Conservation (phyloP, 768 basidiomycete species). For the Boletellus ananiceps region DNA sequence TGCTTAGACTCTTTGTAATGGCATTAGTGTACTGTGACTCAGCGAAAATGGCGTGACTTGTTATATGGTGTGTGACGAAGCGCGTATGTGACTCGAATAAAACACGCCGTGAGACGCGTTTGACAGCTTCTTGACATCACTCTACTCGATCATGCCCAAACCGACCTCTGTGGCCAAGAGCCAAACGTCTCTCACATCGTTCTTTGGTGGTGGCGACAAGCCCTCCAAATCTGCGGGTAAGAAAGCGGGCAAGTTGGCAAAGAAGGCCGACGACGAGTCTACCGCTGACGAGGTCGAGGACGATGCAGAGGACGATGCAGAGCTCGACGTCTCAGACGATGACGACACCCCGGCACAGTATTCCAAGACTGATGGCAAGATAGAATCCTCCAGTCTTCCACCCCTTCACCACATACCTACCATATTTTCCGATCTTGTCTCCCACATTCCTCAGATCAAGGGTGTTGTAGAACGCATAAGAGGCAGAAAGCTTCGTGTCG, state of each 20-base stretch:
- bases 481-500: slow-evolving; percentile 85
- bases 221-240: slow-evolving; percentile 18
- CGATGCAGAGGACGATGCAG: slow-evolving; percentile 35
- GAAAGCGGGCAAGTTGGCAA: slow-evolving; percentile 29
- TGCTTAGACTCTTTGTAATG: slow-evolving; percentile 5
- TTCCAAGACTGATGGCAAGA: slow-evolving; percentile 35
- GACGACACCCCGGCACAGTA: slow-evolving; percentile 31
- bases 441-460: slow-evolving; percentile 60
- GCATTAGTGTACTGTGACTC: slow-evolving; percentile 1
- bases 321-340: slow-evolving; percentile 27
- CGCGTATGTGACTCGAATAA: slow-evolving; percentile 25
- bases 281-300: slow-evolving; percentile 32
- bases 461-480: slow-evolving; percentile 59
- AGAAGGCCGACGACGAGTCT: slow-evolving; percentile 30
- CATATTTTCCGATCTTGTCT: slow-evolving; percentile 74
- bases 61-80: slow-evolving; percentile 2
- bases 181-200: slow-evolving; percentile 53
- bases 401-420: slow-evolving; percentile 68
- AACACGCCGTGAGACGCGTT: slow-evolving; percentile 11
- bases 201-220: slow-evolving; percentile 42
- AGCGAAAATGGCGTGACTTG: slow-evolving; percentile 6
- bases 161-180: slow-evolving; percentile 38
- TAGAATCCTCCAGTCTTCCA: slow-evolving; percentile 63
- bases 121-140: not conserved
- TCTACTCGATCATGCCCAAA: slow-evolving; percentile 43